These are phyloP conservation scores for Leccinum fibrillosum DNA, from an alignment of 768 basidiomycete species.

Conservation along the genomic window DNA sequence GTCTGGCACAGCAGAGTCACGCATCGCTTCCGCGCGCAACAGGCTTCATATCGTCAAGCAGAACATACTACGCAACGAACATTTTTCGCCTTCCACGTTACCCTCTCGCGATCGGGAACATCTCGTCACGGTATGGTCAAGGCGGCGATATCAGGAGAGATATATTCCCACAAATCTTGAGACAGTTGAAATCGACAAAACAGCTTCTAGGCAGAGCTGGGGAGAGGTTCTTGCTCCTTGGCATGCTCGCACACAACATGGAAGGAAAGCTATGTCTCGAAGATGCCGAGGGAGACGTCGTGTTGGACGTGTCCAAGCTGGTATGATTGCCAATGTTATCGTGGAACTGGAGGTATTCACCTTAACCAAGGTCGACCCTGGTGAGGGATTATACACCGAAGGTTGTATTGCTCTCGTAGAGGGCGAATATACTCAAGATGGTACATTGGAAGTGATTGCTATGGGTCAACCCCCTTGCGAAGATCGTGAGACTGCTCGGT, in stretches of 20 bases:
- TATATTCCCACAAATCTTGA: slow-evolving; percentile 17
- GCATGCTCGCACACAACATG: slow-evolving; percentile 87
- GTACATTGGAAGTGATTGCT: slow-evolving; percentile 82
- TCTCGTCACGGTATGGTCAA: slow-evolving; percentile 73
- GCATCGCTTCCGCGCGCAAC: slow-evolving; percentile 77
- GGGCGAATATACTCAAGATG: slow-evolving; percentile 94
- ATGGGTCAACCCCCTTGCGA: slow-evolving; percentile 98
- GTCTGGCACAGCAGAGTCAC: slow-evolving; percentile 82
- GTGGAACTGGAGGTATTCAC: slow-evolving; percentile 11
- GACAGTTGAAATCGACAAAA: slow-evolving; percentile 89
- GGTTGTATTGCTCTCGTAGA: slow-evolving; percentile 94
- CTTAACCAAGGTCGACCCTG: slow-evolving; percentile 68
- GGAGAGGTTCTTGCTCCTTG: slow-evolving; percentile 87
- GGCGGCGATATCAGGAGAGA: slow-evolving; percentile 8
- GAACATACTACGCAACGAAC: slow-evolving; percentile 91
- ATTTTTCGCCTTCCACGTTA: slow-evolving; percentile 94
- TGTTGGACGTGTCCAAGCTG: slow-evolving; percentile 82
- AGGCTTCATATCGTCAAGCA: slow-evolving; percentile 89
- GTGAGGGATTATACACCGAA: slow-evolving; percentile 94
- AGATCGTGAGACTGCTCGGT: slow-evolving; percentile 80
- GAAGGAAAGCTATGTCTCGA: slow-evolving; percentile 90
- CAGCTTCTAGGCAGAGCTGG: slow-evolving; percentile 90
- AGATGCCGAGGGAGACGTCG: slow-evolving; percentile 88
- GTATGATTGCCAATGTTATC: slow-evolving; percentile 37
- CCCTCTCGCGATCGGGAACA: slow-evolving; percentile 84